Percentiles rank a stretch among this genome's conserved stretches.
phyloP scores from a whole-genome alignment of 2,329 filamentous ascomycete species.

The Paecilomyces sp. region DNA sequence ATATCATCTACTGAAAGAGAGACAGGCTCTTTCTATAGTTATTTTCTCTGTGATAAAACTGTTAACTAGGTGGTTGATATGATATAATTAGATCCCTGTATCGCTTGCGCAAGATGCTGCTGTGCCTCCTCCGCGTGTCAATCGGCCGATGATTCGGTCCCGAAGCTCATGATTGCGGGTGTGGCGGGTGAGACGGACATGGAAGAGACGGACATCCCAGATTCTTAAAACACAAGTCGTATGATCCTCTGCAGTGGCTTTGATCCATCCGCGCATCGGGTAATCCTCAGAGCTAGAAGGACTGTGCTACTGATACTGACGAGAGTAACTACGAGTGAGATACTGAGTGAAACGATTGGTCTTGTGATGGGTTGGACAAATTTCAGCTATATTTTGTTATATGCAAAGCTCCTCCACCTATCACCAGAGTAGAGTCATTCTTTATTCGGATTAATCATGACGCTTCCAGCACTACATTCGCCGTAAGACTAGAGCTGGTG shows the following conservation, averaged over 20 bases:
- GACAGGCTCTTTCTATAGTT: too few species aligned
- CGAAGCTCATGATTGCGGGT: not conserved
- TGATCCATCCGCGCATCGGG: not conserved
- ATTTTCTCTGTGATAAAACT: too few species aligned
- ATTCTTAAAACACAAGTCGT: not conserved
- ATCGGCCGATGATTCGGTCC: not conserved
- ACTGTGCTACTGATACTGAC: too few species aligned
- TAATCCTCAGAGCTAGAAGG: too few species aligned
- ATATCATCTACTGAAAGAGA: too few species aligned
- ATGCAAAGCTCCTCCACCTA: not conserved
- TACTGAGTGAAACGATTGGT: too few species aligned
- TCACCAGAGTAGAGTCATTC: not conserved
- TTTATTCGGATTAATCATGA: not conserved
- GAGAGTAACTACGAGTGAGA: not conserved
- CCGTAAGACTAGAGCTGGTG: too few species aligned
- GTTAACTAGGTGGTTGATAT: not conserved
- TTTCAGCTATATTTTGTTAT: too few species aligned
- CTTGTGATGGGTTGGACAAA: too few species aligned
- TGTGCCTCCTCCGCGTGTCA: too few species aligned
- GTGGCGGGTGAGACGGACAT: not conserved
- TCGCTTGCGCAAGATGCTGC: not conserved
- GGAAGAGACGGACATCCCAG: not conserved
- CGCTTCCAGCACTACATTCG: too few species aligned
- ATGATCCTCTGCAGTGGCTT: not conserved
- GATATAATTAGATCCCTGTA: not conserved